A percentile compares a stretch with the other conserved stretches of the same genome.
phyloP scores from a whole-genome alignment of 176 grass and related monocot genomes.

The Miscanthus lutarioriparius region DNA sequence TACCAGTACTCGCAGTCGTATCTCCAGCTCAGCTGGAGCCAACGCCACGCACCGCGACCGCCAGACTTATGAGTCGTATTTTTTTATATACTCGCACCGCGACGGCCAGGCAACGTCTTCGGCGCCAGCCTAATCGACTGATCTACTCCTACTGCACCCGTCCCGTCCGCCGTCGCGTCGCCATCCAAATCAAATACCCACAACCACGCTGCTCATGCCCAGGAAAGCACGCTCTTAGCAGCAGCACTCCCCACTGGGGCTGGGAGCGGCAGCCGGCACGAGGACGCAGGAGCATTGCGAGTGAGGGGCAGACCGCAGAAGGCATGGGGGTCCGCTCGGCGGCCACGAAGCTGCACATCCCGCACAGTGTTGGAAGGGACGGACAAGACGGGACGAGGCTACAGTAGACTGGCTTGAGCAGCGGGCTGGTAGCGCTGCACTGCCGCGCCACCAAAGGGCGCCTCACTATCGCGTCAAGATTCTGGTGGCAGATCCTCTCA shows the following conservation, averaged over 20 bases:
- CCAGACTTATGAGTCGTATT: too few relatives aligned
- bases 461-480: too few relatives aligned
- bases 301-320: not conserved
- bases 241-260: not conserved
- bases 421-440: too few relatives aligned
- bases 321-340: conserved; percentile 52
- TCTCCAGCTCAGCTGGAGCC: not conserved
- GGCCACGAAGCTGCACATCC: conserved; percentile 58
- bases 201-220: not conserved
- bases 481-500: too few relatives aligned
- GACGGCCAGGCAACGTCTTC: too few relatives aligned
- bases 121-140: not conserved
- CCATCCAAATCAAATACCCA: conserved; percentile 16
- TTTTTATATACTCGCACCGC: too few relatives aligned
- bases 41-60: not conserved
- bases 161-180: not conserved
- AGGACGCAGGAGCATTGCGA: not conserved
- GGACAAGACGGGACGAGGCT: too few relatives aligned
- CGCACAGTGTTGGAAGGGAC: too few relatives aligned
- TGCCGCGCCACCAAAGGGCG: too few relatives aligned
- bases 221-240: not conserved
- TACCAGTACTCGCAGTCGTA: not conserved
- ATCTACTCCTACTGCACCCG: too few relatives aligned
- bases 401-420: too few relatives aligned
- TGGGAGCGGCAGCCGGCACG: not conserved